These are phyloP conservation scores for Yamadazyma dushanensis DNA, from an alignment of 1,139 yeast species.

Conservation along the genomic window DNA sequence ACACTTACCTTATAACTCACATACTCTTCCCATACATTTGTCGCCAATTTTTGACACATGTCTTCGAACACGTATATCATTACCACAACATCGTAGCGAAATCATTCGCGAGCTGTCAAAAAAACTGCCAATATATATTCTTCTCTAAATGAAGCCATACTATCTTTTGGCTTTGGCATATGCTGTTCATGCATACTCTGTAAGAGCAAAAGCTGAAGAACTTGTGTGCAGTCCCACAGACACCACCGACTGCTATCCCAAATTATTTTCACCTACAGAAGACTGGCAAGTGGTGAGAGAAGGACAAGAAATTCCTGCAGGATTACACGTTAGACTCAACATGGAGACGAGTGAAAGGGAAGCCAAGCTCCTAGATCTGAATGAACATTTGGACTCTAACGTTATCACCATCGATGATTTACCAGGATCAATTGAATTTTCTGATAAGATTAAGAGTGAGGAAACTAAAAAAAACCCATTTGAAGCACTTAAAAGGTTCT, in stretches of 20 bases:
- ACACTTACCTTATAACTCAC: no score
- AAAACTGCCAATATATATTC: no score
- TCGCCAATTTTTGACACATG: no score
- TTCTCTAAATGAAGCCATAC: neutral
- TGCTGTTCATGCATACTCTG: neutral
- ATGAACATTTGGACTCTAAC: slow-evolving; percentile 14
- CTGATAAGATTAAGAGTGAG: neutral
- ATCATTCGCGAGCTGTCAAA: no score
- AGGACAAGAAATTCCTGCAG: slow-evolving; percentile 74
- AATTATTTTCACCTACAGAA: slow-evolving; percentile 55
- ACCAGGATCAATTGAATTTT: no score
- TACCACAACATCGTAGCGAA: no score
- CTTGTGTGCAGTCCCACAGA: slow-evolving; percentile 48
- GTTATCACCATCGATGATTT: slow-evolving; percentile 5
- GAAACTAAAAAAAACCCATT: no score
- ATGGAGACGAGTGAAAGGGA: slow-evolving; percentile 66
- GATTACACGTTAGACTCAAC: slow-evolving; percentile 72
- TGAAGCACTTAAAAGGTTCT: no score
- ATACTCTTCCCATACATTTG: no score
- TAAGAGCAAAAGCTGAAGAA: slow-evolving; percentile 7
- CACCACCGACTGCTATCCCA: slow-evolving; percentile 61
- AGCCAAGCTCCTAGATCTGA: slow-evolving; percentile 55
- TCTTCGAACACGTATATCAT: no score
- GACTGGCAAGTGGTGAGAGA: slow-evolving; percentile 71
- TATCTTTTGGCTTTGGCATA: neutral